Base-by-base conservation (phyloP, 2,329 filamentous ascomycete species). In the Drechslerella stenobrocha region DNA sequence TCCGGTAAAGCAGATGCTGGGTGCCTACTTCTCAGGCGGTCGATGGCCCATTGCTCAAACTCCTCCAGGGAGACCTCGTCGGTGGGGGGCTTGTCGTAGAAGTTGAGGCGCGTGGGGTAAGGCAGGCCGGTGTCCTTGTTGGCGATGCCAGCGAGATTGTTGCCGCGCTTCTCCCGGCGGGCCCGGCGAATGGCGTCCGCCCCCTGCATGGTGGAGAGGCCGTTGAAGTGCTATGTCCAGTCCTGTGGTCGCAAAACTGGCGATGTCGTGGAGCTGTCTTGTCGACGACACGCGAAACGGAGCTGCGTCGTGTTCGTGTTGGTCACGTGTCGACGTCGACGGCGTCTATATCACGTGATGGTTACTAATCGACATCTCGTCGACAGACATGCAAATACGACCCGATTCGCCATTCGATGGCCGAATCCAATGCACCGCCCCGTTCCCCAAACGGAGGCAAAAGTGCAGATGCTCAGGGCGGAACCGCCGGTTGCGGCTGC, bases 1-100 rank as follows among this genome's bases (percentile, higher is more conserved):
- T 7, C 4, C 22, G 66, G 32, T 4, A 20, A 30, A 22, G 5
- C 28, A 11, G 2, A 6, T 26, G 9, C 4, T 24, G 37, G 3
- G 37, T 42, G 53, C 79, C 57, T 79, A 90, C 90, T 83, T 78
- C 90, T 87, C 71, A 98, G 77, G 60, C 93, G 82, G 74, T 95
- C 89, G 74, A 98, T 97, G 8, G 91, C 93, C 93, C 93, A 98
- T 82, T 96, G 90, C 76, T 98, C 93, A 74, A 98, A 98, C 75
- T 98, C 87, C 75, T 98, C 93, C 40, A 98, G 84, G 0, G 90
- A 95, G 73, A 98, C 93, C 75, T 98, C 93, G 47, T 88, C 88
- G 0, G 90, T 96, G 0, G 93, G 93, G 45, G 93, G 89, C 23
- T 87, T 82, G 42, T 84, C 80, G 79, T 98, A 98, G 77, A 96